Conservation (phyloP, 768 basidiomycete genomes). For the Gloeostereum incarnatum region DNA sequence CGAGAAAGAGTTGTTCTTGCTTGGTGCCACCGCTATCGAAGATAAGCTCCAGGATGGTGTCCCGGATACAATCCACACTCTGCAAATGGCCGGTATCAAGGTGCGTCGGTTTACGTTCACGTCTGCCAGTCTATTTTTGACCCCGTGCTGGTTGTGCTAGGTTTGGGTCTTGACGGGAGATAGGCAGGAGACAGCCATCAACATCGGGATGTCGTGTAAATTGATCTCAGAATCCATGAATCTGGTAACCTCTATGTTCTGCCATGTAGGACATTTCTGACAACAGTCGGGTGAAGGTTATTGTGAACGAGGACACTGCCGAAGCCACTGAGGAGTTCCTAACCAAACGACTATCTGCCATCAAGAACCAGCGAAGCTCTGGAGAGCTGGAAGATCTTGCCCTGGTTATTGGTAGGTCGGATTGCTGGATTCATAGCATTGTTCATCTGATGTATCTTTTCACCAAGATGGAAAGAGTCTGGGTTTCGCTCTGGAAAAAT, state of each 20-base stretch:
- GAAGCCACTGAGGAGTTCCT: constrained; percentile 81
- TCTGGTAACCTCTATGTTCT: constrained; percentile 43
- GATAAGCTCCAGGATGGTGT: constrained; percentile 99
- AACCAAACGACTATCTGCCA: constrained; percentile 80
- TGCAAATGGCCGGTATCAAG: constrained; percentile 98
- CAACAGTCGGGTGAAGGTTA: constrained; percentile 46
- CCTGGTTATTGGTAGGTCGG: constrained; percentile 71
- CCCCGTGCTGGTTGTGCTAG: constrained; percentile 20
- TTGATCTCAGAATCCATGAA: constrained; percentile 99
- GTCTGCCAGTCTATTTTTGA: background rate
- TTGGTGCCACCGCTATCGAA: constrained; percentile 97
- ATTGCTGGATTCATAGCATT: background rate
- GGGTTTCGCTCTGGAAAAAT: constrained; percentile 88
- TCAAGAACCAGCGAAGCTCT: constrained; percentile 84
- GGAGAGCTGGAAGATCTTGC: constrained; percentile 96
- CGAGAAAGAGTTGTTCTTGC: constrained; percentile 85
- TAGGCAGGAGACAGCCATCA: constrained; percentile 98
- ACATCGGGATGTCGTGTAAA: constrained; percentile 96
- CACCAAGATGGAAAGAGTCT: constrained; percentile 87
- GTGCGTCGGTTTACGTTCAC: constrained; percentile 19
- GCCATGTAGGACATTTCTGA: background rate
- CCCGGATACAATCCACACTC: constrained; percentile 93
- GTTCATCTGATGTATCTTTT: constrained; percentile 9
- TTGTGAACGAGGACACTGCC: constrained; percentile 85
- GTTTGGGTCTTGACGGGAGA: constrained; percentile 99